Conservation (phyloP, 305 asterid species). For the Fraxinus latifolia region DNA sequence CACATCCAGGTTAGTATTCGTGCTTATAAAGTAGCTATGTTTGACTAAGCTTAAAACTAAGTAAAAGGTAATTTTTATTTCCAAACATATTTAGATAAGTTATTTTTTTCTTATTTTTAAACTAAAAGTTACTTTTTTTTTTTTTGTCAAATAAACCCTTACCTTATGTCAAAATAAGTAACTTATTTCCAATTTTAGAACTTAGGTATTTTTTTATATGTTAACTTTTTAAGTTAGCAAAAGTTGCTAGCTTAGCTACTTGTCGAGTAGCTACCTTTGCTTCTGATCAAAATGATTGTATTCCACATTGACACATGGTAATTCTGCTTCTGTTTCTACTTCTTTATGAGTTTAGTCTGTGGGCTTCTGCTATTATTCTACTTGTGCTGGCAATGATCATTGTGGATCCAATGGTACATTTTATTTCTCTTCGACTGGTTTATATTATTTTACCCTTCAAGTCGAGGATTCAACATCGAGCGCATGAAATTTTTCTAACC, state of each 20-base stretch:
- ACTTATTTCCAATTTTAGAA: background rate
- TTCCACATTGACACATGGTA: background rate
- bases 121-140: background rate
- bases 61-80: background rate
- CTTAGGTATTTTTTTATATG: background rate
- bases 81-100: background rate
- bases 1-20: slow-evolving; percentile 70
- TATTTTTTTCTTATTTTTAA: background rate
- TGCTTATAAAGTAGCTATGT: background rate
- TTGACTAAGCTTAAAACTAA: background rate
- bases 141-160: background rate
- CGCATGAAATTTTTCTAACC: background rate
- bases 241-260: background rate
- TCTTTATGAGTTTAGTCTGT: slow-evolving; percentile 48
- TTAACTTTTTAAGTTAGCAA: background rate
- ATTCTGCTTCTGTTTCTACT: background rate
- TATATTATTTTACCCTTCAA: background rate
- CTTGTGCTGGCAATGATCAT: slow-evolving; percentile 82
- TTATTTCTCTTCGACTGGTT: slow-evolving; percentile 4
- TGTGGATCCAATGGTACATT: slow-evolving; percentile 81
- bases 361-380: slow-evolving; percentile 91
- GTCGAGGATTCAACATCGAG: background rate
- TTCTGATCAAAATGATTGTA: slow-evolving; percentile 2
- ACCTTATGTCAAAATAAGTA: background rate
- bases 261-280: slow-evolving; percentile 6